A percentile compares a stretch with the other conserved stretches of the same genome.
Conservation (phyloP, 148 eudicot genomes). For the Camellia granthamiana region DNA sequence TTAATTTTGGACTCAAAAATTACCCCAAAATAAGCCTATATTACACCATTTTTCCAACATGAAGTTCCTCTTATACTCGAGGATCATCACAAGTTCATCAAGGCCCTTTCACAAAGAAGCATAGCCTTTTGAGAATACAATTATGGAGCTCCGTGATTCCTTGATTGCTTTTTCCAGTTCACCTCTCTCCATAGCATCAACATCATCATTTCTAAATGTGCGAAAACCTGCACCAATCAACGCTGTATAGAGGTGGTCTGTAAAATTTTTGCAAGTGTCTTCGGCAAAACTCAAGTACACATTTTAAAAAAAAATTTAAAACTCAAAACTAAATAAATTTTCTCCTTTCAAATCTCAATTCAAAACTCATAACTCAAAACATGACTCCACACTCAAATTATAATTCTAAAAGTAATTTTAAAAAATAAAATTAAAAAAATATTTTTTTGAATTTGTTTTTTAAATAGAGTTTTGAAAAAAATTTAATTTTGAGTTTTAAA, state of each 20-base stretch:
- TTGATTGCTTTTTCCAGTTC: neutral
- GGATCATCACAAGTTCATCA: constrained; percentile 4
- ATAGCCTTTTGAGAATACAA: neutral
- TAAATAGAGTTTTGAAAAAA: no score
- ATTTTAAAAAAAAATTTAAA: neutral
- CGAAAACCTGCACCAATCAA: neutral
- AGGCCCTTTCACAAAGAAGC: neutral
- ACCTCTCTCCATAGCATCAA: neutral
- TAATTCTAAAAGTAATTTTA: no score
- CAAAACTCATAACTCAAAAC: no score
- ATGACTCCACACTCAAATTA: no score
- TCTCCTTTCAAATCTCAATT: no score
- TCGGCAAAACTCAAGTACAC: neutral
- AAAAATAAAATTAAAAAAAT: no score
- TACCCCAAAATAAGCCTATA: no score
- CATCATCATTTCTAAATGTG: neutral
- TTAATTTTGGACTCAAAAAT: no score
- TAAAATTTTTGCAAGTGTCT: neutral
- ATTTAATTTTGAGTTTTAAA: no score
- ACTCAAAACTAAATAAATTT: no score
- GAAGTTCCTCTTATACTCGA: neutral
- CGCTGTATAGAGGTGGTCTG: neutral
- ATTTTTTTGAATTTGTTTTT: no score
- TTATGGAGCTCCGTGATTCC: neutral
- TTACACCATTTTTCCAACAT: no score